phyloP scores from a whole-genome alignment of 805 yeast species.

The Maudiozyma turicensis region DNA sequence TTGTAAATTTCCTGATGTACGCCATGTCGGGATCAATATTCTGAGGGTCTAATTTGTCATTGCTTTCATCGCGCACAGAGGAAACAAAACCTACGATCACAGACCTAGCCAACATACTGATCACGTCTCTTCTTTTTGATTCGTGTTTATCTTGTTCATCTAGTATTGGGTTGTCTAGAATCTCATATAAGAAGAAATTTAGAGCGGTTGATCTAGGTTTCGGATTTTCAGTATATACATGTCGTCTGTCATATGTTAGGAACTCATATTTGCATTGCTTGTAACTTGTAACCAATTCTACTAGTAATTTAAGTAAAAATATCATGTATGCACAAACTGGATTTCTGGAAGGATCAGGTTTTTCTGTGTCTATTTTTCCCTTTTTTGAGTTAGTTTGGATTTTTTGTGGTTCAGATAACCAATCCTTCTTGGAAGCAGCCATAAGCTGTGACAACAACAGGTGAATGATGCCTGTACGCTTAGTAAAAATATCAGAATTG shows the following conservation, averaged over 20 bases:
- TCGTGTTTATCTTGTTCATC: slow-evolving; percentile 28
- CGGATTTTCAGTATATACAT: slow-evolving; percentile 29
- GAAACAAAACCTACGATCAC: slow-evolving; percentile 57
- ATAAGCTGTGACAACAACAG: slow-evolving; percentile 57
- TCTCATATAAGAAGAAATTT: slow-evolving; percentile 66
- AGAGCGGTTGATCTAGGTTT: slow-evolving; percentile 73
- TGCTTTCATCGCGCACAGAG: slow-evolving; percentile 40
- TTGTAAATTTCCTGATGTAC: slow-evolving; percentile 62
- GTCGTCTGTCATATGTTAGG: slow-evolving; percentile 61
- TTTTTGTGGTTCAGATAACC: slow-evolving; percentile 32
- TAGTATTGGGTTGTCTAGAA: slow-evolving; percentile 46
- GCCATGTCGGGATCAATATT: slow-evolving; percentile 59
- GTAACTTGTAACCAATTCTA: slow-evolving; percentile 70
- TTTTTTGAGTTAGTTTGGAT: slow-evolving; percentile 18
- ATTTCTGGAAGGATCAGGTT: slow-evolving; percentile 38
- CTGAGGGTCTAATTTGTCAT: slow-evolving; percentile 35
- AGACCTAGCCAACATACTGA: slow-evolving; percentile 53
- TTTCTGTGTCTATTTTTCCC: slow-evolving; percentile 20
- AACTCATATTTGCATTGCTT: slow-evolving; percentile 75
- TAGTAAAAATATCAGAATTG: slow-evolving; percentile 3
- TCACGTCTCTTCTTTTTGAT: slow-evolving; percentile 40
- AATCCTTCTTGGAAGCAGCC: slow-evolving; percentile 34
- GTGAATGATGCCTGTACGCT: slow-evolving; percentile 52
- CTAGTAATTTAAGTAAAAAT: slow-evolving; percentile 55
- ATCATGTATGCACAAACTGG: slow-evolving; percentile 54